Conservation (phyloP, 2,329 filamentous ascomycete species). For the Meredithiella fracta region DNA sequence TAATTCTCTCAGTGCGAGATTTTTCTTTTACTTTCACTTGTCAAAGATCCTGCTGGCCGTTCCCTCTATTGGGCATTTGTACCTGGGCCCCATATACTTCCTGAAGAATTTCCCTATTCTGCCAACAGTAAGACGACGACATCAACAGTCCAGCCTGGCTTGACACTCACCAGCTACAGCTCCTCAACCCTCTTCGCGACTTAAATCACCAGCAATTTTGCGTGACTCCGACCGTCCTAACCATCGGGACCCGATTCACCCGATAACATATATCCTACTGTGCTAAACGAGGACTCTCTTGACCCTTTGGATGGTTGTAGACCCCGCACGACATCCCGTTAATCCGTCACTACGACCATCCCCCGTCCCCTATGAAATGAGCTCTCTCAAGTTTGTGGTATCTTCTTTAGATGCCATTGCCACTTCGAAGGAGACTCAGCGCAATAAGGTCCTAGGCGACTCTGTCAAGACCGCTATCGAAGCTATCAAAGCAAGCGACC, state of each 20-base stretch:
- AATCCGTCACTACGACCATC: neutral
- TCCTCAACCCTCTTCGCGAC: no score
- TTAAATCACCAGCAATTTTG: no score
- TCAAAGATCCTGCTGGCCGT: neutral
- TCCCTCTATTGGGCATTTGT: neutral
- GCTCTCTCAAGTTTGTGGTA: constrained; percentile 89
- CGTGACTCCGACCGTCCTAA: no score
- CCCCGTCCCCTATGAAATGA: constrained; percentile 33
- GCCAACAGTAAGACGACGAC: neutral
- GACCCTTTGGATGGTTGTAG: neutral
- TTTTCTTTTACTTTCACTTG: neutral
- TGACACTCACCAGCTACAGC: neutral
- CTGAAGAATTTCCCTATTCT: neutral
- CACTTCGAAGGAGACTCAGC: constrained; percentile 76
- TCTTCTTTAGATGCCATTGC: constrained; percentile 86
- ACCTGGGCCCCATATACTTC: neutral
- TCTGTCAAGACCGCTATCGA: constrained; percentile 65
- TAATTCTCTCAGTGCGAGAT: neutral
- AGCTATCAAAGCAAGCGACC: constrained; percentile 73
- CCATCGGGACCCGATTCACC: neutral
- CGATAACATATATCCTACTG: neutral
- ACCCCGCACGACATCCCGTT: neutral
- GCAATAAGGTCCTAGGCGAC: constrained; percentile 69
- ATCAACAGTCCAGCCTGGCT: neutral
- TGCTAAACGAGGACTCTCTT: neutral